Base-by-base conservation (phyloP, 345 rosid species). In the Citrus cavaleriei region DNA sequence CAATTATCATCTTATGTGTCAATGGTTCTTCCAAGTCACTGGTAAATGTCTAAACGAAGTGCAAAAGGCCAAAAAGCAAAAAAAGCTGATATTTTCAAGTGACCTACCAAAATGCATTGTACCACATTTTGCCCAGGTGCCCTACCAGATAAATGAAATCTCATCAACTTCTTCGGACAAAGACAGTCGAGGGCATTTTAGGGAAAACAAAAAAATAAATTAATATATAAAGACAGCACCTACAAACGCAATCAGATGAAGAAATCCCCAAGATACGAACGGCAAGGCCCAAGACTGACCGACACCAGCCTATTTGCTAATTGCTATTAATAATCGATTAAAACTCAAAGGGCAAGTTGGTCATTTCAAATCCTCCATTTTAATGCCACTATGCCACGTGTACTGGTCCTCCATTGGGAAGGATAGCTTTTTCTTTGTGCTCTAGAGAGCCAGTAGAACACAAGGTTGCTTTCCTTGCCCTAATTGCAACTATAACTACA, bases 311-410 rank as follows among this genome's bases (percentile, higher is more conserved):
- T 42, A 18, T 3, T 22, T 7, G 19, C 64, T 34, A 22, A 2
- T 18, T 10, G n/a, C 63, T 27, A 70, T 30, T 46, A 78, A 30
- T 76, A 68, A 63, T 57, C 16, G 25, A 28, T 74, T 10, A 27
- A 30, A 28, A 22, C 25, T 62, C 73, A 32, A 63, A 38, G 65
- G 46, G 46, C 78, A 74, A 74, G 38, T 77, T 66, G 75, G 77
- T 55, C 51, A 60, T 64, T 70, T 59, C 37, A 42, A 18, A 61
- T 1, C 22, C 12, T 14, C 32, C 42, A 76, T 73, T 42, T 30
- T 30, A 32, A 35, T 28, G 73, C 37, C 59, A 19, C 38, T 22
- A 24, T 16, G 10, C 54, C 77, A 79, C 55, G 68, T 76, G 71
- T 32, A 28, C 28, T 22, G 72, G 21, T 24, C 7, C 30, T 24